Evolutionary conservation across 116 monocot species (phyloP).

Genomic region (Phalaenopsis hybrid): DNA sequence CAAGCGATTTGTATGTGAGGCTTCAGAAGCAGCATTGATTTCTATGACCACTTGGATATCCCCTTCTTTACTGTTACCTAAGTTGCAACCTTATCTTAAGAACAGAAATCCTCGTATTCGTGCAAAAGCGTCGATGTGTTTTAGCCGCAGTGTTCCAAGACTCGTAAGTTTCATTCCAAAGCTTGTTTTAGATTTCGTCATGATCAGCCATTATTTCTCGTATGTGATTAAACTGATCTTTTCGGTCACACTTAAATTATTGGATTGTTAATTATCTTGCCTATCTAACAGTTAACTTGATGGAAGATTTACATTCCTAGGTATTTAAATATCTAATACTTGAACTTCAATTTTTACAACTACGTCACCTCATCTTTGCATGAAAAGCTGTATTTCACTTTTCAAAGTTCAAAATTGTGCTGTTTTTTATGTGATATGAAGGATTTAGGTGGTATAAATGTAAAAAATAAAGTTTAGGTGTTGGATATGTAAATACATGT

Average conservation of each 20-base stretch:
- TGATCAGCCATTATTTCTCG: background rate
- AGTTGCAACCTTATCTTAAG: slow-evolving; percentile 76
- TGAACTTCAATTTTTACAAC: no score
- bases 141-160: slow-evolving; percentile 73
- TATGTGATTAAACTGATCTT: background rate
- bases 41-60: slow-evolving; percentile 76
- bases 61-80: slow-evolving; percentile 67
- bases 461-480: no score
- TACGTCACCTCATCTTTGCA: no score
- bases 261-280: background rate
- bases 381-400: no score
- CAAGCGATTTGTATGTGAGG: slow-evolving; percentile 98
- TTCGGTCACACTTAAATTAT: background rate
- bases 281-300: no score
- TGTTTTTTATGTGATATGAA: no score
- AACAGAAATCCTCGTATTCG: slow-evolving; percentile 82
- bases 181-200: background rate
- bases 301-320: no score
- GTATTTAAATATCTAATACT: no score
- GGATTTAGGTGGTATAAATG: no score
- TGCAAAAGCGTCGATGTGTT: slow-evolving; percentile 89
- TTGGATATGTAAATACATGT: no score
- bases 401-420: no score
- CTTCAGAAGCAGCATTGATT: slow-evolving; percentile 71
- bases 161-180: slow-evolving; percentile 46